A percentile compares a stretch with the other conserved stretches of the same genome.
These are phyloP conservation scores for Canavalia gladiata DNA, from an alignment of 306 rosid species.

Conservation along the genomic window DNA sequence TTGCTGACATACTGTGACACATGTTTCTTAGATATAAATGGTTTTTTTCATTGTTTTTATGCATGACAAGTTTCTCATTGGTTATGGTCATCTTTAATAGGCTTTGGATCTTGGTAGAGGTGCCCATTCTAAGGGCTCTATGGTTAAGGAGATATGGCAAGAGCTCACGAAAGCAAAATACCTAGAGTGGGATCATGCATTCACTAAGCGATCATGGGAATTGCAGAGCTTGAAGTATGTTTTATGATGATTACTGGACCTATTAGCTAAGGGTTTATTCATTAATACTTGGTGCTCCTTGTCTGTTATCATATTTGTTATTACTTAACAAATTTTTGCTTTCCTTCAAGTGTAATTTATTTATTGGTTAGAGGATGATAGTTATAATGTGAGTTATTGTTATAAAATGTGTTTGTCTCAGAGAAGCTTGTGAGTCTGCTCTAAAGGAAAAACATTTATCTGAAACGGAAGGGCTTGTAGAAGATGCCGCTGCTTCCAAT, in stretches of 20 bases:
- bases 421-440: conserved; percentile 23
- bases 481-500: not conserved
- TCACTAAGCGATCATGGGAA: conserved; percentile 62
- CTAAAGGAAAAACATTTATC: not conserved
- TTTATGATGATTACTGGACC: not conserved
- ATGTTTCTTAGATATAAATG: not conserved
- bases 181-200: conserved; percentile 72
- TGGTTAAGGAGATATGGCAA: conserved; percentile 82
- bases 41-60: not conserved
- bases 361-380: not conserved
- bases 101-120: conserved; percentile 84
- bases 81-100: not conserved
- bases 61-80: not conserved
- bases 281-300: not conserved
- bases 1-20: not conserved
- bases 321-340: not conserved
- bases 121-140: conserved; percentile 63
- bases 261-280: not conserved
- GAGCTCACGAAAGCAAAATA: conserved; percentile 78
- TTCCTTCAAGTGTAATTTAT: not conserved
- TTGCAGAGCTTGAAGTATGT: conserved; percentile 33
- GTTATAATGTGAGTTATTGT: not conserved
- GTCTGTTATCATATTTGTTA: not conserved
- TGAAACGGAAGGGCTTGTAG: not conserved
- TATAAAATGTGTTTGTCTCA: conserved; percentile 18